A percentile compares a stretch with the other conserved stretches of the same genome.
Conservation (phyloP, 495 filamentous ascomycete species). For the Penicillium canescens region DNA sequence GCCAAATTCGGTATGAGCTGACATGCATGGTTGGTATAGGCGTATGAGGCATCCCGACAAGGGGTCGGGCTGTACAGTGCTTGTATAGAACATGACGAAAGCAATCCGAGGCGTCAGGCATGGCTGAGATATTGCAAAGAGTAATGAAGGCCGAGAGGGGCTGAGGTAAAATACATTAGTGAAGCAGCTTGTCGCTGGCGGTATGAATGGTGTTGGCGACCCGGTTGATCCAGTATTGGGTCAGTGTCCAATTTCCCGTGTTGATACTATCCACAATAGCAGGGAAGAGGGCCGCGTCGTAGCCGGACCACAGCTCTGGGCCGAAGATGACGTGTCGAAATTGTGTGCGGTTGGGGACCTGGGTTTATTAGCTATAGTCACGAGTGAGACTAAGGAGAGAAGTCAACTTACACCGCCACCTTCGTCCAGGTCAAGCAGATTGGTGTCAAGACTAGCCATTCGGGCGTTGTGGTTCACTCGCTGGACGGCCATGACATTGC, state of each 20-base stretch:
- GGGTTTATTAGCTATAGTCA: constrained; percentile 12
- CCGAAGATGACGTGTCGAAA: constrained; percentile 93
- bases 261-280: constrained; percentile 80
- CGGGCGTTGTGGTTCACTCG: constrained; percentile 68
- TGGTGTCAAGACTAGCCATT: constrained; percentile 78
- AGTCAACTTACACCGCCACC: constrained; percentile 64
- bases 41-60: constrained; percentile 5
- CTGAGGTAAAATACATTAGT: constrained; percentile 28
- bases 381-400: background rate
- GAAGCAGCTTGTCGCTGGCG: constrained; percentile 62
- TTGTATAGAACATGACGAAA: constrained; percentile 9
- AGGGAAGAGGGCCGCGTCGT: constrained; percentile 79
- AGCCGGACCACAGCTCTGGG: constrained; percentile 76
- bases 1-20: background rate
- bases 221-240: constrained; percentile 69
- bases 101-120: constrained; percentile 8
- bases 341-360: constrained; percentile 87
- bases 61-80: constrained; percentile 26
- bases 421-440: constrained; percentile 71
- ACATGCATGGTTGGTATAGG: constrained; percentile 19
- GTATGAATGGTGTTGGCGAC: constrained; percentile 65
- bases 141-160: background rate
- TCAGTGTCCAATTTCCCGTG: constrained; percentile 65
- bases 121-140: constrained; percentile 9
- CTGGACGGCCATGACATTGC: constrained; percentile 59